A percentile compares a stretch with the other conserved stretches of the same genome.
phyloP scores from a whole-genome alignment of 164 flowering plant genomes.

The Vitis cinerea region DNA sequence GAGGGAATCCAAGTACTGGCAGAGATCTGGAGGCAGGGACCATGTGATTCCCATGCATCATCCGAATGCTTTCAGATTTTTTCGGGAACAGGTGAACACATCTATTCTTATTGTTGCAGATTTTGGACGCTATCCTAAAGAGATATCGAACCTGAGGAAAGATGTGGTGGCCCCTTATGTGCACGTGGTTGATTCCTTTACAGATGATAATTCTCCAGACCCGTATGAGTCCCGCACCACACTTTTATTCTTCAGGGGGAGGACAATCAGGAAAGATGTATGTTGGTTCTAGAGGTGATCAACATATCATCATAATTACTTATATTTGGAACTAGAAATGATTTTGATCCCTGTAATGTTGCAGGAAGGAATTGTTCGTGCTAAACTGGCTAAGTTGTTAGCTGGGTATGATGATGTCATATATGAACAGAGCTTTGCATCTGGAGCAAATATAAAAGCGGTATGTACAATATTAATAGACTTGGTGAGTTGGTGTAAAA shows the following conservation, averaged over 20 bases:
- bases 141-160: slow-evolving; percentile 69
- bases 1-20: slow-evolving; percentile 74
- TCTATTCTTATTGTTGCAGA: slow-evolving; percentile 91
- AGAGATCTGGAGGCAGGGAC: slow-evolving; percentile 80
- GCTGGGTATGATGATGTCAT: slow-evolving; percentile 68
- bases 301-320: slow-evolving; percentile 1
- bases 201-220: slow-evolving; percentile 57
- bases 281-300: slow-evolving; percentile 12
- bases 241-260: slow-evolving; percentile 89
- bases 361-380: slow-evolving; percentile 88
- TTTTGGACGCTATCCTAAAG: slow-evolving; percentile 78
- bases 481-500: not conserved
- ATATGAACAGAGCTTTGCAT: slow-evolving; percentile 62
- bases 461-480: slow-evolving; percentile 37
- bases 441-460: slow-evolving; percentile 60
- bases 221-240: slow-evolving; percentile 75
- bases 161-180: slow-evolving; percentile 97
- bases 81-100: slow-evolving; percentile 73
- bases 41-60: slow-evolving; percentile 97
- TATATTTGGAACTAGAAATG: not conserved
- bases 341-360: slow-evolving; percentile 5
- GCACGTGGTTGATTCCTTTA: slow-evolving; percentile 80
- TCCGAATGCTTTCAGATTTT: slow-evolving; percentile 96
- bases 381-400: slow-evolving; percentile 60
- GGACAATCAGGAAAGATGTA: slow-evolving; percentile 92